Evolutionary conservation across 2,329 filamentous ascomycete species (phyloP), one percentile per base, ranked within the genome.

Genomic region (Talaromyces atroroseus): DNA sequence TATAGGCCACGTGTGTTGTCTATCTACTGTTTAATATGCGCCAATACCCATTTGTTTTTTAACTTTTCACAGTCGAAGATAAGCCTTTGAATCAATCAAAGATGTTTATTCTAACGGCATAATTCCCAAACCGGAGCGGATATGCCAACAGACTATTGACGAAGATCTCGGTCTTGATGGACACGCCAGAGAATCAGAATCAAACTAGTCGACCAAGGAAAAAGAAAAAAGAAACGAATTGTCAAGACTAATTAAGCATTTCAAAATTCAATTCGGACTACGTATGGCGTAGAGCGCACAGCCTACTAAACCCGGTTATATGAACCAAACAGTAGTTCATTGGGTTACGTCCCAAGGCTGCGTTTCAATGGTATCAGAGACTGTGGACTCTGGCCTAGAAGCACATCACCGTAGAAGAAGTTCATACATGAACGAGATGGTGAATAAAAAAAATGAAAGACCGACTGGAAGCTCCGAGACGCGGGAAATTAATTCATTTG

Each of bases 401-500:
- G 36, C 36, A 36, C 14, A 38, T n/a, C 16, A 16, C 11, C 14
- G 36, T 38, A n/a, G 36, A n/a, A n/a, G n/a, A 34, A 34, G 26
- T 29, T 5, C 26, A 8, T 29, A 29, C 26, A 8, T 23, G 8
- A 16, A 8, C 18, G 16, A 5, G 14, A 14, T 34, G 26, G 16
- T 3, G 20, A 8, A 16, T 1, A 46, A 26, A 46, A 20, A 46
- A 38, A 53, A 53, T 8, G 23, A 44, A 52, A 52, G 38, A 45
- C 51, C 51, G 40, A 46, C 26, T 26, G 14, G 51, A 53, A 53
- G 51, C 26, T 53, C 51, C 51, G 42, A 53, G 16, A 45, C 44
- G 26, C 38, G 40, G 51, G 51, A 32, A 46, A 53, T 47, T 47
- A 36, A 53, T 18, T 53, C 20, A 52, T 52, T 52, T 52, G 50